Conservation (phyloP, 805 yeast genomes). For the Grigorovia jiainica region DNA sequence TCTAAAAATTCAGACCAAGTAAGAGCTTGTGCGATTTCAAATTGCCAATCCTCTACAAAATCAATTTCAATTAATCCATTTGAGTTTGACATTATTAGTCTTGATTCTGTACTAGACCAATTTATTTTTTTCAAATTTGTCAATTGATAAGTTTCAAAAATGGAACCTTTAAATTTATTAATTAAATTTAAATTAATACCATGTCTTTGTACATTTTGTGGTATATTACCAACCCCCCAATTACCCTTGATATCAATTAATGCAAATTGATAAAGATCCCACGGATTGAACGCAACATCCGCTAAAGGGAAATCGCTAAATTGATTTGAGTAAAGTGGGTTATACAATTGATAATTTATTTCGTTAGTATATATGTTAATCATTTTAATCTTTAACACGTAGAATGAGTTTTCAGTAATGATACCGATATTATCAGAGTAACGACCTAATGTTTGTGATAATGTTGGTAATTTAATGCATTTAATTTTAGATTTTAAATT, state of each 20-base stretch:
- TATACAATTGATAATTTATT: constrained; percentile 14
- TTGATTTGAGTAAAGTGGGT: constrained; percentile 16
- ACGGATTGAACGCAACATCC: constrained; percentile 39
- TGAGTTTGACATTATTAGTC: constrained; percentile 34
- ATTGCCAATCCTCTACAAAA: constrained; percentile 21
- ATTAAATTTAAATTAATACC: constrained; percentile 8
- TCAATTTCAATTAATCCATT: constrained; percentile 33
- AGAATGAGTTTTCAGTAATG: constrained; percentile 31
- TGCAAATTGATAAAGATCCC: constrained; percentile 31
- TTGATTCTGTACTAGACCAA: constrained; percentile 33
- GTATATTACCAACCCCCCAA: constrained; percentile 35
- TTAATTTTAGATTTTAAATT: constrained; percentile 32
- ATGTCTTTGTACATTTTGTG: constrained; percentile 7
- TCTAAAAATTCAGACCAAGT: constrained; percentile 48
- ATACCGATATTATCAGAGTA: constrained; percentile 28
- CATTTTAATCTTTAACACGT: constrained; percentile 26
- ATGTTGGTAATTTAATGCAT: constrained; percentile 30
- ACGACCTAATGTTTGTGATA: constrained; percentile 16
- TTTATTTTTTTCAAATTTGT: constrained; percentile 45
- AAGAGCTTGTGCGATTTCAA: constrained; percentile 38
- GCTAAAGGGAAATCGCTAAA: constrained; percentile 33
- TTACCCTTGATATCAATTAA: constrained; percentile 46
- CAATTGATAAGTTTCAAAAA: constrained; percentile 40
- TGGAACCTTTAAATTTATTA: constrained; percentile 16
- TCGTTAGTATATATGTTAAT: constrained; percentile 7